A percentile compares a stretch with the other conserved stretches of the same genome.
phyloP scores from a whole-genome alignment of 306 rosid genomes.

The Chamaecrista fasciculata region DNA sequence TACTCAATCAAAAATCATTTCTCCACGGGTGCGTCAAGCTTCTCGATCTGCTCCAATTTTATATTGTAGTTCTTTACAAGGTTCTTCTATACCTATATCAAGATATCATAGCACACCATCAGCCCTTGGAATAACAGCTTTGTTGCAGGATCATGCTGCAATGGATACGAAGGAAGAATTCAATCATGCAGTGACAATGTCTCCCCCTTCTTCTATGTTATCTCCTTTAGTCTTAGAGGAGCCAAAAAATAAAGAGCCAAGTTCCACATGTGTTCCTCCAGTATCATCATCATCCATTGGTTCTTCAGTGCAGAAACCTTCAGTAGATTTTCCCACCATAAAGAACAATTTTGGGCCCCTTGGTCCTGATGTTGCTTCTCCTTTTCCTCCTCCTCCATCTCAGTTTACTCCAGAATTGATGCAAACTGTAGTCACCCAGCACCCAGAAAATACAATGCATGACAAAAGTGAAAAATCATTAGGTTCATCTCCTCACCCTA shows the following conservation, averaged over 20 bases:
- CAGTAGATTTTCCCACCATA: conserved; percentile 26
- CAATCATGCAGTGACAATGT: conserved; percentile 35
- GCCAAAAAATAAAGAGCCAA: conserved; percentile 34
- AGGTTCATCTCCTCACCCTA: too few species aligned
- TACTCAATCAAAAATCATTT: conserved; percentile 65
- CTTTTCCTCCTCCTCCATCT: conserved; percentile 24
- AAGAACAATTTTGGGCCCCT: conserved; percentile 31
- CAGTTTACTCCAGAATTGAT: conserved; percentile 26
- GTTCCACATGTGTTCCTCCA: conserved; percentile 35
- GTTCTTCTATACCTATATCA: conserved; percentile 56
- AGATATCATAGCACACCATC: conserved; percentile 70
- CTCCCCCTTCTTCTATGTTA: conserved; percentile 27
- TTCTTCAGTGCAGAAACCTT: conserved; percentile 36
- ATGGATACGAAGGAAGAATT: conserved; percentile 42
- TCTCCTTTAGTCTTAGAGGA: conserved; percentile 37
- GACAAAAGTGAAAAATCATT: conserved; percentile 19
- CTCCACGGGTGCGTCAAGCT: conserved; percentile 56
- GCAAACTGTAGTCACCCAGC: conserved; percentile 23
- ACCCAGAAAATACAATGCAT: conserved; percentile 29
- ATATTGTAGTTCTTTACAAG: conserved; percentile 53
- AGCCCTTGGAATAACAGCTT: conserved; percentile 81
- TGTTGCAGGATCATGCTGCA: conserved; percentile 70
- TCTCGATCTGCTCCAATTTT: conserved; percentile 56
- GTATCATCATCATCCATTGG: conserved; percentile 29
- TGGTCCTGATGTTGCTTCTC: conserved; percentile 23